These are phyloP conservation scores for Pterothamnion heteromorphum DNA, from an alignment of 31 red algal genomes.

Conservation along the genomic window DNA sequence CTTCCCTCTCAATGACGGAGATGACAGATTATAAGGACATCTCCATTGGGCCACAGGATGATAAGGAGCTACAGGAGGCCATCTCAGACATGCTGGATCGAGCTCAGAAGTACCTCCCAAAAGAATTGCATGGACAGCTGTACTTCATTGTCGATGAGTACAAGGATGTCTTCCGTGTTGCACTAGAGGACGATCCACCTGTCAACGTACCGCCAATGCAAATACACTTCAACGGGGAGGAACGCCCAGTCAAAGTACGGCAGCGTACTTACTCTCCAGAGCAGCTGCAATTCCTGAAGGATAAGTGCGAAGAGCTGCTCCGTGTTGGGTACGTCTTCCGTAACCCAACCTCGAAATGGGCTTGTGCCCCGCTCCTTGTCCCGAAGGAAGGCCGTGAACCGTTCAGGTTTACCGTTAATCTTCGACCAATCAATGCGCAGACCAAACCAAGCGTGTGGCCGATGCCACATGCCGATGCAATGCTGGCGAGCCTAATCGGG, in stretches of 20 bases:
- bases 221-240: background rate
- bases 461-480: conserved; percentile 50
- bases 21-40: conserved; percentile 59
- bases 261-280: conserved; percentile 13
- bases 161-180: background rate
- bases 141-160: no score
- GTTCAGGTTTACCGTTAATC: conserved; percentile 51
- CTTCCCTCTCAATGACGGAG: conserved; percentile 53
- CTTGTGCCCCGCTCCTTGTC: conserved; percentile 50
- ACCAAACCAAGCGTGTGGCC: conserved; percentile 32
- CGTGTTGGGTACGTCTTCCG: background rate
- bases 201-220: conserved; percentile 5
- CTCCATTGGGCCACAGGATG: background rate
- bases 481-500: background rate
- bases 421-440: conserved; percentile 39
- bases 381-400: conserved; percentile 35
- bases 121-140: background rate
- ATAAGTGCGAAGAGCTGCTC: conserved; percentile 17
- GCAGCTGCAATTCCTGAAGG: conserved; percentile 31
- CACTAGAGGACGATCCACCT: background rate
- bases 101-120: background rate
- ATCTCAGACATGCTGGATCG: background rate
- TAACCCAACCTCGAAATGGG: conserved; percentile 40
- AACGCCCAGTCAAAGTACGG: conserved; percentile 1
- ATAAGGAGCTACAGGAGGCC: conserved; percentile 1